Conservation (phyloP, 106 monocot species). For the Hemerocallis citrina region DNA sequence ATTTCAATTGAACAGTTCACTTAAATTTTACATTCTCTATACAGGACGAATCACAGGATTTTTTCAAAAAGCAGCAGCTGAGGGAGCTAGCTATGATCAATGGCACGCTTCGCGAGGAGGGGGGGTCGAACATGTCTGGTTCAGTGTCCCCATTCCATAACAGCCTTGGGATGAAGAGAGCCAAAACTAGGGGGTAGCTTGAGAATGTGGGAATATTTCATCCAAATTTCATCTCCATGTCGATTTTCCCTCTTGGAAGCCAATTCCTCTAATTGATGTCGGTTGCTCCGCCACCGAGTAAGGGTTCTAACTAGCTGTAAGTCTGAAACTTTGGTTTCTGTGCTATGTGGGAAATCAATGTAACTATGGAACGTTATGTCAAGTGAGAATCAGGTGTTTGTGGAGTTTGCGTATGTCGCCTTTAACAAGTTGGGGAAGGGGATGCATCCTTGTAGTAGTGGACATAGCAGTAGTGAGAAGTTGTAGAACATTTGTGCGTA, state of each 20-base stretch:
- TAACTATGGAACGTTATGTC: neutral
- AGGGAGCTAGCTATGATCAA: conserved; percentile 57
- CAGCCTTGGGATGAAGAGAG: conserved; percentile 73
- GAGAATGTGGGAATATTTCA: neutral
- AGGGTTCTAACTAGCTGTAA: conserved; percentile 4
- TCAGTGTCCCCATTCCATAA: conserved; percentile 55
- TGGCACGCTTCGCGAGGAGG: conserved; percentile 54
- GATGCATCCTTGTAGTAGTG: conserved; percentile 2
- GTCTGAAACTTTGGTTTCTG: neutral
- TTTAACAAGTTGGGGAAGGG: neutral
- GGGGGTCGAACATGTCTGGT: conserved; percentile 27
- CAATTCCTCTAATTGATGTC: neutral
- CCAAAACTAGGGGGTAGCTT: conserved; percentile 55
- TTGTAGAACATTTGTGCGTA: conserved; percentile 3
- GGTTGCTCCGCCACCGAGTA: neutral
- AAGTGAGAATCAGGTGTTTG: conserved; percentile 3
- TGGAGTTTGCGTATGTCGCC: neutral
- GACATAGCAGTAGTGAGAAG: no score
- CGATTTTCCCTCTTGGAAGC: neutral
- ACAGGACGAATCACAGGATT: conserved; percentile 68
- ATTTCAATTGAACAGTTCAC: neutral
- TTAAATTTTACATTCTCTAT: neutral
- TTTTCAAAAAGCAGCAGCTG: conserved; percentile 59
- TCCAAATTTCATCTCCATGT: neutral
- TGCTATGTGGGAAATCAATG: neutral